A percentile compares a stretch with the other conserved stretches of the same genome.
phyloP scores from a whole-genome alignment of 2,329 filamentous ascomycete genomes.

The Thielaviopsis euricoi region DNA sequence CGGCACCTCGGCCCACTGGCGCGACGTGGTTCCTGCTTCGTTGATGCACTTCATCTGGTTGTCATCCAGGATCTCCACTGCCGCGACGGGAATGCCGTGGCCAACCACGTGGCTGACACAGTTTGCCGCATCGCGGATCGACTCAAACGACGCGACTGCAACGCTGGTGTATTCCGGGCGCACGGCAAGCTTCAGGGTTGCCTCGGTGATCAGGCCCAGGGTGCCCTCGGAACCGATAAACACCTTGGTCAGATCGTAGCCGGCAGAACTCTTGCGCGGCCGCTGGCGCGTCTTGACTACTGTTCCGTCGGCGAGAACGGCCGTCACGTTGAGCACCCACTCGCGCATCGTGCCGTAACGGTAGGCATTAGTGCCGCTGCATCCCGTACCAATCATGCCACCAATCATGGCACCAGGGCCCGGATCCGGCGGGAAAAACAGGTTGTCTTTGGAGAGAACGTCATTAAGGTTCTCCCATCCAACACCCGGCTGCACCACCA shows the following conservation, averaged over 20 bases:
- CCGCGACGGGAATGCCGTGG: slow-evolving; percentile 68
- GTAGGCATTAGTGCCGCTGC: slow-evolving; percentile 74
- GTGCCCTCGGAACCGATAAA: slow-evolving; percentile 89
- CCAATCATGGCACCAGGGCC: slow-evolving; percentile 87
- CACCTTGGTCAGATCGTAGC: slow-evolving; percentile 78
- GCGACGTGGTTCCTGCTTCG: slow-evolving; percentile 46
- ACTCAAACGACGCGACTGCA: slow-evolving; percentile 47
- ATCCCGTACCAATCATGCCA: slow-evolving; percentile 64
- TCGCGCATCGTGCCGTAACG: slow-evolving; percentile 90
- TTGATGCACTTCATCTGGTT: slow-evolving; percentile 67
- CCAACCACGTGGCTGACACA: slow-evolving; percentile 70
- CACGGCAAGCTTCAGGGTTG: slow-evolving; percentile 71
- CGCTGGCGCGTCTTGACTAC: slow-evolving; percentile 78
- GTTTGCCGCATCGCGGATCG: slow-evolving; percentile 54
- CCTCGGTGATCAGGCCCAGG: slow-evolving; percentile 79
- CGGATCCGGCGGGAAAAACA: slow-evolving; percentile 87
- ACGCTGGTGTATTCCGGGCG: slow-evolving; percentile 67
- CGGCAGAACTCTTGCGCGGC: slow-evolving; percentile 76
- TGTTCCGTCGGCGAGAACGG: slow-evolving; percentile 80
- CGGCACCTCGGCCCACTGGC: slow-evolving; percentile 53
- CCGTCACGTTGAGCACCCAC: slow-evolving; percentile 76
- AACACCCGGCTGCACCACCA: slow-evolving; percentile 63
- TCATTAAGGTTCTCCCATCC: slow-evolving; percentile 82
- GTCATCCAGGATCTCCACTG: slow-evolving; percentile 86
- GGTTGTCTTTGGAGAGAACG: slow-evolving; percentile 49